Conservation (phyloP, 441 rosid genomes). For the Populus hybrid region DNA sequence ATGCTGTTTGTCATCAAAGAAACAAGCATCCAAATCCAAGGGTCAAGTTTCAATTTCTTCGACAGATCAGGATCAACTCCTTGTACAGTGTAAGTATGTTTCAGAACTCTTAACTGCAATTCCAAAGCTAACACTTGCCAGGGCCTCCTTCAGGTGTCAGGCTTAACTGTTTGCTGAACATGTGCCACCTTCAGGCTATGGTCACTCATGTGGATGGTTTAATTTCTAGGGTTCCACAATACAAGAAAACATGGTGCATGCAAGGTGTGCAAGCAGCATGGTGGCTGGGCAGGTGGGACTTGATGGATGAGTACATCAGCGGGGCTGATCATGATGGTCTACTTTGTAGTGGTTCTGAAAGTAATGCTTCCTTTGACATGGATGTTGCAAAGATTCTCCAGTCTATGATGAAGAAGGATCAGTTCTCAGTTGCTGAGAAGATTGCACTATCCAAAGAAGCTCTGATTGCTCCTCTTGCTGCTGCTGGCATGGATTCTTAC, state of each 20-base stretch:
- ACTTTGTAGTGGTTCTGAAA: slow-evolving; percentile 90
- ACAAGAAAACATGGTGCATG: slow-evolving; percentile 99
- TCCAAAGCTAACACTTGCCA: slow-evolving; percentile 88
- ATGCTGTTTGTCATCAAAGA: slow-evolving; percentile 18
- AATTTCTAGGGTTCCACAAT: slow-evolving; percentile 83
- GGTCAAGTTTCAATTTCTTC: slow-evolving; percentile 45
- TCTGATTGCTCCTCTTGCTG: slow-evolving; percentile 98
- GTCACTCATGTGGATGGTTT: slow-evolving; percentile 96
- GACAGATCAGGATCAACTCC: slow-evolving; percentile 72
- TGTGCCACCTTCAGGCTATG: slow-evolving; percentile 99
- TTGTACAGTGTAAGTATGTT: slow-evolving; percentile 86
- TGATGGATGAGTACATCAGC: slow-evolving; percentile 95
- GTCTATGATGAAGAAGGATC: slow-evolving; percentile 95
- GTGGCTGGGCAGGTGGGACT: slow-evolving; percentile 98
- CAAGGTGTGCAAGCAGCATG: slow-evolving; percentile 99
- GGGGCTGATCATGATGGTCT: slow-evolving; percentile 90
- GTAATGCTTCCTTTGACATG: slow-evolving; percentile 97
- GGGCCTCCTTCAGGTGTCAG: slow-evolving; percentile 92
- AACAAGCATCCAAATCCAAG: slow-evolving; percentile 61
- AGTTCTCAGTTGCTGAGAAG: slow-evolving; percentile 74
- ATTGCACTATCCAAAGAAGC: slow-evolving; percentile 89
- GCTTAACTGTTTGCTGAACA: slow-evolving; percentile 94
- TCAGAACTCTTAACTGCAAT: slow-evolving; percentile 80
- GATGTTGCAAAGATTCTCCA: slow-evolving; percentile 95
- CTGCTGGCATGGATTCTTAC: slow-evolving; percentile 99